phyloP scores from a whole-genome alignment of 495 filamentous ascomycete species.

The Lasiosphaeria ovina region DNA sequence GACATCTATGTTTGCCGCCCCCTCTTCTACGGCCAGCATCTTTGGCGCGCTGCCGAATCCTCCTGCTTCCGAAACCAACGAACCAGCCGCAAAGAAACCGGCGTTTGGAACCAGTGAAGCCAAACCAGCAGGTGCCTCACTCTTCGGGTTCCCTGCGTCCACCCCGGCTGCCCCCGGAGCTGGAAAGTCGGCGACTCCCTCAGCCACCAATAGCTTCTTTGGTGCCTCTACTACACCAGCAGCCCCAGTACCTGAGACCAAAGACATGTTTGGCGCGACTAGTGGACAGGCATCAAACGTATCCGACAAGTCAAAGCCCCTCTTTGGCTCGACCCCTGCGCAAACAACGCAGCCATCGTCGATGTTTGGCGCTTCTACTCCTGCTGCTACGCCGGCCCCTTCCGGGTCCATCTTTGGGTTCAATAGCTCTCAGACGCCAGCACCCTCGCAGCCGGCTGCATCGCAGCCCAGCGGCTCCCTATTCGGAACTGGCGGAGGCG shows the following conservation, averaged over 20 bases:
- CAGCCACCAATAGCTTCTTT: conserved; percentile 23
- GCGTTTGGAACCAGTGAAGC: conserved; percentile 26
- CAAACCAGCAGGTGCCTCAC: conserved; percentile 21
- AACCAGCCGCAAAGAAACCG: conserved; percentile 23
- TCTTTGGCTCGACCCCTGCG: conserved; percentile 22
- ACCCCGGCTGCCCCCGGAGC: conserved; percentile 17
- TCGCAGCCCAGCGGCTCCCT: conserved; percentile 21
- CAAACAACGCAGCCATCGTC: conserved; percentile 7
- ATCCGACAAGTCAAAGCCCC: conserved; percentile 16
- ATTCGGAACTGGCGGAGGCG: conserved; percentile 20
- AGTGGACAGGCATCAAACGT: conserved; percentile 17
- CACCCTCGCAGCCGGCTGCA: conserved; percentile 27
- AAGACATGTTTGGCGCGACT: conserved; percentile 14
- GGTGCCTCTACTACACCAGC: conserved; percentile 11
- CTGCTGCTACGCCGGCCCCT: conserved; percentile 17
- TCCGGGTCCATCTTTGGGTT: conserved; percentile 27
- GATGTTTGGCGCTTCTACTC: too few species aligned
- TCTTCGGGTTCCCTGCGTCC: conserved; percentile 18
- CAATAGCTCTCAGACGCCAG: conserved; percentile 27
- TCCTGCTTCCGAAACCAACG: conserved; percentile 17
- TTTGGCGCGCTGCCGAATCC: conserved; percentile 29
- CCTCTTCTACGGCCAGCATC: conserved; percentile 24
- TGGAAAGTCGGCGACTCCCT: conserved; percentile 18
- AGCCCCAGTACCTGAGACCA: conserved; percentile 9
- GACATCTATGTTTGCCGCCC: conserved; percentile 29